phyloP scores from a whole-genome alignment of 2,329 filamentous ascomycete genomes.

The Endoconidiophora laricicola region DNA sequence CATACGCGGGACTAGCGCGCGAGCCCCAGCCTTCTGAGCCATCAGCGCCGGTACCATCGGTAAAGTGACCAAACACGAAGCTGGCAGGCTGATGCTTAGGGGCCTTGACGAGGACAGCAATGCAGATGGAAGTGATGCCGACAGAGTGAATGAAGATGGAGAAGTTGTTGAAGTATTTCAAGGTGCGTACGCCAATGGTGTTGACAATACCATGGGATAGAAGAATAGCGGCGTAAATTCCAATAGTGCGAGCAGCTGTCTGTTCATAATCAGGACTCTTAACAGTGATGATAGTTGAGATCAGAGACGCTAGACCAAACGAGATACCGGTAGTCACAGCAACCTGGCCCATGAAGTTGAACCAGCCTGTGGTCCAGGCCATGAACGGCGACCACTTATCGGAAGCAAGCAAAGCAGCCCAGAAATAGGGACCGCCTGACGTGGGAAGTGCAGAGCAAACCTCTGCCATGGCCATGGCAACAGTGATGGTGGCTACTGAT shows the following conservation, averaged over 20 bases:
- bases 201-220: conserved; percentile 38
- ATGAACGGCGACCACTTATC: conserved; percentile 14
- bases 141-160: conserved; percentile 38
- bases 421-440: conserved; percentile 42
- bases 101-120: conserved; percentile 39
- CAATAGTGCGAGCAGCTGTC: conserved; percentile 27
- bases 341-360: conserved; percentile 26
- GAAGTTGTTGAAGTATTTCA: conserved; percentile 39
- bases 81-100: conserved; percentile 37
- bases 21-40: conserved; percentile 33
- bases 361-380: conserved; percentile 24
- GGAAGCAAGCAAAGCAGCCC: conserved; percentile 40
- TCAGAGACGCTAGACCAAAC: conserved; percentile 24
- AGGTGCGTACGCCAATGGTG: conserved; percentile 38
- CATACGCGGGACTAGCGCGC: conserved; percentile 35
- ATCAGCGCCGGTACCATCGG: conserved; percentile 33
- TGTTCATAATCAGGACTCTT: conserved; percentile 21
- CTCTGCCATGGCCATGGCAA: conserved; percentile 36
- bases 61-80: conserved; percentile 37
- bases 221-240: conserved; percentile 42
- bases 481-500: conserved; percentile 29
- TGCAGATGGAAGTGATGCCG: conserved; percentile 34
- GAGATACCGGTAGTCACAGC: conserved; percentile 27
- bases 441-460: conserved; percentile 43
- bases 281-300: conserved; percentile 23